These are phyloP conservation scores for Reticulomyxa filosa DNA, from an alignment of 78 protist species.

Conservation along the genomic window DNA sequence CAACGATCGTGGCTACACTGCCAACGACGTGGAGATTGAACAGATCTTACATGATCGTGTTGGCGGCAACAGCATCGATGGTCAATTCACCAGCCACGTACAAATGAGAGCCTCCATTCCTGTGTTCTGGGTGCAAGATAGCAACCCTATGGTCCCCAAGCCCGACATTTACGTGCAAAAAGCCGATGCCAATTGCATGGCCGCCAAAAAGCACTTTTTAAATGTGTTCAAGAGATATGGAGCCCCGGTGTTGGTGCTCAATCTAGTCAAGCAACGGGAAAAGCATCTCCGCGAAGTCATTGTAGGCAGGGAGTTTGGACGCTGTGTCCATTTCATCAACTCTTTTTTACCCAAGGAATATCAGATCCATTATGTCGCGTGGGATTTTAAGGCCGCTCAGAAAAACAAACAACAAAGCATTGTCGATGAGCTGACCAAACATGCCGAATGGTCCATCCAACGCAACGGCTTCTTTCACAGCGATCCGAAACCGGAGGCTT, in stretches of 20 bases:
- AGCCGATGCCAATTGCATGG: constrained; percentile 14
- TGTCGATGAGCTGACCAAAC: too few species aligned
- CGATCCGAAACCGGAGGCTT: not conserved
- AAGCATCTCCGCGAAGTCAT: constrained; percentile 66
- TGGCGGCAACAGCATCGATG: not conserved
- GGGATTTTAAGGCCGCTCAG: too few species aligned
- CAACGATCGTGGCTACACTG: constrained; percentile 10
- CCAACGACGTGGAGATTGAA: constrained; percentile 34
- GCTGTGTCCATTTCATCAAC: not conserved
- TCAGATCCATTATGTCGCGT: too few species aligned
- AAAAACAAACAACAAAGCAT: too few species aligned
- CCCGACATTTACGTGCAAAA: constrained; percentile 9
- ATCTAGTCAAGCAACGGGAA: constrained; percentile 48
- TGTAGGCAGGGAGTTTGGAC: constrained; percentile 31
- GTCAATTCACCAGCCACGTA: constrained; percentile 3
- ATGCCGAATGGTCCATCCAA: not conserved
- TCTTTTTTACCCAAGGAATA: not conserved
- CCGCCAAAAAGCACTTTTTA: constrained; percentile 62
- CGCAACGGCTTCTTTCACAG: not conserved
- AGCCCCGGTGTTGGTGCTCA: constrained; percentile 43
- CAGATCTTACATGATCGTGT: constrained; percentile 11
- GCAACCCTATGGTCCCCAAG: constrained; percentile 12
- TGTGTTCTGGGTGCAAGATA: constrained; percentile 23
- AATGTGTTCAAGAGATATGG: constrained; percentile 54
- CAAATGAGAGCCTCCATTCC: constrained; percentile 26